Conservation (phyloP, 208 protist genomes). For the Wallacemonas sp. region DNA sequence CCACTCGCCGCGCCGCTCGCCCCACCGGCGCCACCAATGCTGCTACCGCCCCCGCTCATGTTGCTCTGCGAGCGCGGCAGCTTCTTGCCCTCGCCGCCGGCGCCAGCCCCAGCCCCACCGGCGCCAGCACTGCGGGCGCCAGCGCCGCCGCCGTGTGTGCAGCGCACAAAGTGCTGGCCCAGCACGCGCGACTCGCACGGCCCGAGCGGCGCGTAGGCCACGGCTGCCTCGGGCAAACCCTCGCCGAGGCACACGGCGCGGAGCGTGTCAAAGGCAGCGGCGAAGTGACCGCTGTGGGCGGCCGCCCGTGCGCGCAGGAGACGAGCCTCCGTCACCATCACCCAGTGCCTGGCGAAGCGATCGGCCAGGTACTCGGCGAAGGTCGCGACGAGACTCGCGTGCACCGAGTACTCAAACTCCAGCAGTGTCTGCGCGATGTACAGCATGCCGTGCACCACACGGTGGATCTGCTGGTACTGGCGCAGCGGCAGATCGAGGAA, state of each 20-base stretch:
- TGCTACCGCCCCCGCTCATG: not conserved
- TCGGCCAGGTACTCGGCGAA: constrained; percentile 72
- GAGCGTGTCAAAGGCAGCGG: constrained; percentile 58
- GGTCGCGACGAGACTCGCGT: constrained; percentile 53
- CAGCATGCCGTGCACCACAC: constrained; percentile 50
- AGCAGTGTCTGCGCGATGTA: constrained; percentile 56
- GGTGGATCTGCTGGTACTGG: constrained; percentile 10
- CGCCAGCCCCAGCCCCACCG: not conserved
- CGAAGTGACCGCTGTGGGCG: constrained; percentile 49
- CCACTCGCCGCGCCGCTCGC: constrained; percentile 15
- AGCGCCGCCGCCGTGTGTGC: not conserved
- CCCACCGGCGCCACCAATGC: constrained; percentile 4
- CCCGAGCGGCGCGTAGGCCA: constrained; percentile 12
- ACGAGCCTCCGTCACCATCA: constrained; percentile 55
- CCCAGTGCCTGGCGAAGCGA: constrained; percentile 42
- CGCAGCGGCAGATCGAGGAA: constrained; percentile 11
- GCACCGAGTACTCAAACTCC: constrained; percentile 42
- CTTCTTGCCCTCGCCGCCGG: constrained; percentile 19
- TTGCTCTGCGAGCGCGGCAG: not conserved
- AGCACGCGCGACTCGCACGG: constrained; percentile 19
- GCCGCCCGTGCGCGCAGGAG: constrained; percentile 67
- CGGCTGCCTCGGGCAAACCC: constrained; percentile 39
- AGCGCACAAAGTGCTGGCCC: constrained; percentile 8
- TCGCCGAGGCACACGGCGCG: constrained; percentile 56
- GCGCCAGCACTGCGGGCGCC: not conserved